Conservation (phyloP, 2,329 filamentous ascomycete species). For the Talaromyces sp. region DNA sequence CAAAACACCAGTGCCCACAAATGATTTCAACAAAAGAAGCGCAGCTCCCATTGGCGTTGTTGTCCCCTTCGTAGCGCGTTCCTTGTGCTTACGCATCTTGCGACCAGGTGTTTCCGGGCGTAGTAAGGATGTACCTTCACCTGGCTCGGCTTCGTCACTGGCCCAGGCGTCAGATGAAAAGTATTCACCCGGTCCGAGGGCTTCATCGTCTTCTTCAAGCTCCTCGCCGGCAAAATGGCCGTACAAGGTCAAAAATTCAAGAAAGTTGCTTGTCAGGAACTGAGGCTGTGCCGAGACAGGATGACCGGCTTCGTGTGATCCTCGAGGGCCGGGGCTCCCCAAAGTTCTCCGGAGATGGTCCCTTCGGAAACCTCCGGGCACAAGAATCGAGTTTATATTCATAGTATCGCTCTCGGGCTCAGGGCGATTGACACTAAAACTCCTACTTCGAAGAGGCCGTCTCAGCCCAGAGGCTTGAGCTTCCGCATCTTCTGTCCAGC, state of each 20-base stretch:
- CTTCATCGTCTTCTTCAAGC: constrained; percentile 93
- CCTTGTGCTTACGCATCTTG: constrained; percentile 70
- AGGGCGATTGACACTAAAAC: constrained; percentile 72
- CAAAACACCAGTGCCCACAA: constrained; percentile 60
- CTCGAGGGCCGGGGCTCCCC: constrained; percentile 53
- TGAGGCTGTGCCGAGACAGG: constrained; percentile 44
- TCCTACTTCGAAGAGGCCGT: constrained; percentile 73
- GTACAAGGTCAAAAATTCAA: constrained; percentile 92
- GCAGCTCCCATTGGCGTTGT: constrained; percentile 75
- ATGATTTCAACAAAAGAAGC: constrained; percentile 87
- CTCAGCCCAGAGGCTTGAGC: constrained; percentile 49
- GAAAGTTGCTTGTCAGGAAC: constrained; percentile 83
- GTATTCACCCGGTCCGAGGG: constrained; percentile 79
- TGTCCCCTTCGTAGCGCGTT: constrained; percentile 66
- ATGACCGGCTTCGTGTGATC: constrained; percentile 29
- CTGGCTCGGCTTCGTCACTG: constrained; percentile 64
- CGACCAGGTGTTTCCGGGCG: constrained; percentile 62
- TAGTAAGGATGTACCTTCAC: constrained; percentile 80
- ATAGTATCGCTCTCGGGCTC: constrained; percentile 74
- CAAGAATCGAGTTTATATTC: constrained; percentile 84
- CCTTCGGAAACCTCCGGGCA: constrained; percentile 87
- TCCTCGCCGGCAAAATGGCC: constrained; percentile 97
- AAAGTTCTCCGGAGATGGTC: constrained; percentile 77
- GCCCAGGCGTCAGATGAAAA: constrained; percentile 72
- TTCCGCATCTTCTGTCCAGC: constrained; percentile 88